These are phyloP conservation scores for Nitzschia inconspicua DNA, from an alignment of 108 stramenopile species.

Conservation along the genomic window DNA sequence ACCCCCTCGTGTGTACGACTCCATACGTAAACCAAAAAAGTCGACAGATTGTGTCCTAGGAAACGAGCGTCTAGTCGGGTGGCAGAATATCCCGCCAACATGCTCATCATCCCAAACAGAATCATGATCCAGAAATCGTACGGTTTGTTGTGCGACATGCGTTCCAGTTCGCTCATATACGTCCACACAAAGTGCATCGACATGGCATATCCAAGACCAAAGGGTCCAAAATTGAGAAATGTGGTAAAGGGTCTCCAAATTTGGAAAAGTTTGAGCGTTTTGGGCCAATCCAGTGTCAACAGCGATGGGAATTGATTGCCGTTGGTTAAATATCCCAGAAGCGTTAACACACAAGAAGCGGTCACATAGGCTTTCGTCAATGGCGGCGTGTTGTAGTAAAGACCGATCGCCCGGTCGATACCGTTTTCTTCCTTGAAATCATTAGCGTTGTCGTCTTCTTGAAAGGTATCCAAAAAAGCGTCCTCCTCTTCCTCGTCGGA, in stretches of 20 bases:
- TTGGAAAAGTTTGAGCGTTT: constrained; percentile 58
- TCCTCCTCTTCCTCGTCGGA: constrained; percentile 54
- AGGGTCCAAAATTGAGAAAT: constrained; percentile 87
- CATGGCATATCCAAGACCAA: constrained; percentile 81
- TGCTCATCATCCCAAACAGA: constrained; percentile 70
- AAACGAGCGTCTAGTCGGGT: constrained; percentile 69
- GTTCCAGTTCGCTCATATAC: constrained; percentile 95
- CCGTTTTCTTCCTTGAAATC: constrained; percentile 75
- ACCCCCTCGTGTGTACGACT: constrained; percentile 91
- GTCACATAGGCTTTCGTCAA: constrained; percentile 84
- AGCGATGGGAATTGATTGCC: constrained; percentile 81
- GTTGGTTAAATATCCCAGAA: constrained; percentile 59
- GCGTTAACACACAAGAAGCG: constrained; percentile 63
- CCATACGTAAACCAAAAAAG: constrained; percentile 96
- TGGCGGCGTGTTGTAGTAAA: constrained; percentile 83
- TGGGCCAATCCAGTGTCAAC: constrained; percentile 75
- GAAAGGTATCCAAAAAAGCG: constrained; percentile 48
- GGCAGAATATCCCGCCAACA: constrained; percentile 78
- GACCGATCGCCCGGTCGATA: constrained; percentile 47
- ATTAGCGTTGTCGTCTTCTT: constrained; percentile 53
- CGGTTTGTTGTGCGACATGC: constrained; percentile 84
- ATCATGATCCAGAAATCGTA: constrained; percentile 96
- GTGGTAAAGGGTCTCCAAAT: constrained; percentile 88
- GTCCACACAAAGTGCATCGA: constrained; percentile 93
- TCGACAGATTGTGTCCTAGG: constrained; percentile 91